Evolutionary conservation across 352 stramenopile genomes (phyloP), one percentile per base, ranked within the genome.

Genomic region (Hyaloperonospora arabidopsidis): DNA sequence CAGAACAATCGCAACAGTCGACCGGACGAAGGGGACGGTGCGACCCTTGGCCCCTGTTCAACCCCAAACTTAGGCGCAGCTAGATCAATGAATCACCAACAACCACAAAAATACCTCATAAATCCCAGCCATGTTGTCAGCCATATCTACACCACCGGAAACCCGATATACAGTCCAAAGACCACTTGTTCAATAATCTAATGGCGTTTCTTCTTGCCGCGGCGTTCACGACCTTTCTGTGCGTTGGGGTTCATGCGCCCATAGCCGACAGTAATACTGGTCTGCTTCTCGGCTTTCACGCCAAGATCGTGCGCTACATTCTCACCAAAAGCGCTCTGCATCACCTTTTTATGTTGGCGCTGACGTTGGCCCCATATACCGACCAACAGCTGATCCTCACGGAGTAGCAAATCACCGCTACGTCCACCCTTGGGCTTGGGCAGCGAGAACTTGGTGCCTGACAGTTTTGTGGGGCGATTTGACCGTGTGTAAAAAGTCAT

Each of bases 401-500:
- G 81, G 39, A 99, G 80, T 44, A 99, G 70, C 18, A 99, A 60
- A 62, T 99, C 96, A 45, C 96, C 96, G 48, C 98, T 65, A 15
- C 86, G 84, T 5, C 87, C 90, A 49, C 89, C 88, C 59, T 95
- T 96, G 22, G 95, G 83, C 69, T 98, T 98, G 7, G 95, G 95
- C 14, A 99, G 70, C n/a, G 94, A 97, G 70, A 96, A 99, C 67
- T 98, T 98, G 51, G 92, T 97, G 38, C 97, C 97, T 47, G 88
- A 85, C 38, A 97, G 80, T 73, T 97, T 97, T 40, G 69, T 74
- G 8, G 84, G 79, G 17, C 84, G 81, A 56, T 91, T 91, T 25
- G 80, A 70, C 21, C 82, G 79, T 57, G 76, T 84, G 65, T 93
- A 89, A 56, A 93, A 87, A 34, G 79, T 86, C 76, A 93, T 87